Percentiles rank a stretch among this genome's conserved stretches.
Conservation (phyloP, 176 grass and related monocot species). For the Oryza coarctata region DNA sequence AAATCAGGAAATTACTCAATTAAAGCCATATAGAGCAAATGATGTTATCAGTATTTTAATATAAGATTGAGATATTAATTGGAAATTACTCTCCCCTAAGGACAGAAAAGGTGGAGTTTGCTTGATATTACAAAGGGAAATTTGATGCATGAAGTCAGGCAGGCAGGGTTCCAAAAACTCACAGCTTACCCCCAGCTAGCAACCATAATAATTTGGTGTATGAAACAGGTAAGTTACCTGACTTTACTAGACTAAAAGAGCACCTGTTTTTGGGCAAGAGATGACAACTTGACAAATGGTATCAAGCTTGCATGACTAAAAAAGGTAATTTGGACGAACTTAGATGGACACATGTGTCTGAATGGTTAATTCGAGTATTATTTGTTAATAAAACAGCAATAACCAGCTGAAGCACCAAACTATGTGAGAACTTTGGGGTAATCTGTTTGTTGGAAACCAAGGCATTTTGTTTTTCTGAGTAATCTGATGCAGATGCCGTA, state of each 20-base stretch:
- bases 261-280: background rate
- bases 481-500: background rate
- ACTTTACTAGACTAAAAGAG: background rate
- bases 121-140: constrained; percentile 2
- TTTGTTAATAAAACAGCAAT: background rate
- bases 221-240: background rate
- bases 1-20: constrained; percentile 5
- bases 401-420: background rate
- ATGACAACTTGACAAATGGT: background rate
- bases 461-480: background rate
- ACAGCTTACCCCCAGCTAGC: background rate
- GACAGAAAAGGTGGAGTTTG: background rate
- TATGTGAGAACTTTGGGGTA: background rate
- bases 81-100: background rate
- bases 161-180: background rate
- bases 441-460: background rate
- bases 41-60: background rate
- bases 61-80: background rate
- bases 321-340: background rate
- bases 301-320: background rate
- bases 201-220: background rate
- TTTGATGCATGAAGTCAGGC: background rate
- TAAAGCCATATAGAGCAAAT: background rate
- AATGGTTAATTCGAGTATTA: background rate
- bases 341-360: background rate